These are phyloP conservation scores for Mycena belliarum DNA, from an alignment of 768 basidiomycete species.

Conservation along the genomic window DNA sequence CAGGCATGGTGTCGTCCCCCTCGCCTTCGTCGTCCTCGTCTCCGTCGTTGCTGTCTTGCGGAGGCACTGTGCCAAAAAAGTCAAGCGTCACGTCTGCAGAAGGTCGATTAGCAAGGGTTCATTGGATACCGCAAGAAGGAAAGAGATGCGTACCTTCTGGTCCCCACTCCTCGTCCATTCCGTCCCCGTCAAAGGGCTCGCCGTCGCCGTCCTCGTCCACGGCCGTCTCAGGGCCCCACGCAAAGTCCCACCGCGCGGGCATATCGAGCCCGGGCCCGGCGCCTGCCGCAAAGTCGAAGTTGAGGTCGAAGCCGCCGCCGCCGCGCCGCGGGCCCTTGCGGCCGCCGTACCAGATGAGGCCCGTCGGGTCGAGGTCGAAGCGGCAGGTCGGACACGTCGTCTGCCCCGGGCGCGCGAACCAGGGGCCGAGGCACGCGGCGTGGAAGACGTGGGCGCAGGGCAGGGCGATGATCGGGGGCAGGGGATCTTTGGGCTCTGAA, in stretches of 20 bases:
- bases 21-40: background rate
- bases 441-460: conserved; percentile 87
- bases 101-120: too few relatives aligned
- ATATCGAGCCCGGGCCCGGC: too few relatives aligned
- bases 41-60: background rate
- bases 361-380: conserved; percentile 82
- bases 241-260: too few relatives aligned
- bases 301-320: background rate
- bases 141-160: too few relatives aligned
- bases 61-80: background rate
- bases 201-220: too few relatives aligned
- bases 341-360: conserved; percentile 36
- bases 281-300: background rate
- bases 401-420: conserved; percentile 77
- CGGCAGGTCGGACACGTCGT: conserved; percentile 85
- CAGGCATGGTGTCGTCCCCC: background rate
- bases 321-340: conserved; percentile 1
- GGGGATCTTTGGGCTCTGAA: conserved; percentile 15
- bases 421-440: conserved; percentile 73
- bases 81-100: too few relatives aligned
- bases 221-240: too few relatives aligned
- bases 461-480: conserved; percentile 53
- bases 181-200: too few relatives aligned
- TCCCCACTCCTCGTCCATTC: too few relatives aligned
- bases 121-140: too few relatives aligned